Evolutionary conservation across 202 grass and related monocot species (phyloP).

Genomic region (Schoenoplectus triqueter): DNA sequence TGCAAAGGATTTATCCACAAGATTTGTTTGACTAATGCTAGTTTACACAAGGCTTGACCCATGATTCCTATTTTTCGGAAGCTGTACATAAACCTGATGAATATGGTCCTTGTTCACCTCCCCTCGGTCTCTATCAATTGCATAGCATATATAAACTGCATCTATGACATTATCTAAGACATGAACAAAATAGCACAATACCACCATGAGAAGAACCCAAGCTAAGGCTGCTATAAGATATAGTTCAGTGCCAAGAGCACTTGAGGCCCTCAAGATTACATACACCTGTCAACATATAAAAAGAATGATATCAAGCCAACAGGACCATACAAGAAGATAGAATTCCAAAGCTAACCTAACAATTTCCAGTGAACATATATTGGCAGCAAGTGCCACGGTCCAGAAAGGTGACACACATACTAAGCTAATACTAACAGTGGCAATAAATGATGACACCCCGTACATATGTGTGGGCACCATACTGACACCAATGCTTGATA

Average conservation of each 20-base stretch:
- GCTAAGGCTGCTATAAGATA: constrained; percentile 49
- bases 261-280: constrained; percentile 41
- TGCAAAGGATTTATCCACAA: constrained; percentile 28
- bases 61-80: constrained; percentile 52
- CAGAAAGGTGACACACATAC: neutral
- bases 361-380: neutral
- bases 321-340: neutral
- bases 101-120: constrained; percentile 46
- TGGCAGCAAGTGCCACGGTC: neutral
- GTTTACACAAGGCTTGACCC: constrained; percentile 33
- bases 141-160: constrained; percentile 52
- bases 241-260: constrained; percentile 42
- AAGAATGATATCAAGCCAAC: neutral
- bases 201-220: constrained; percentile 46
- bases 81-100: constrained; percentile 47
- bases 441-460: neutral
- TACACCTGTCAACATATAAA: constrained; percentile 42
- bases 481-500: neutral
- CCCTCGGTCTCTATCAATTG: constrained; percentile 56
- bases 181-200: constrained; percentile 51
- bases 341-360: neutral
- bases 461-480: neutral
- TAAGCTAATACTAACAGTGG: neutral
- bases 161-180: constrained; percentile 59
- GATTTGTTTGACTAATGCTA: constrained; percentile 16